Evolutionary conservation across 2,329 filamentous ascomycete species (phyloP).

Genomic region (Aureobasidium subglaciale): DNA sequence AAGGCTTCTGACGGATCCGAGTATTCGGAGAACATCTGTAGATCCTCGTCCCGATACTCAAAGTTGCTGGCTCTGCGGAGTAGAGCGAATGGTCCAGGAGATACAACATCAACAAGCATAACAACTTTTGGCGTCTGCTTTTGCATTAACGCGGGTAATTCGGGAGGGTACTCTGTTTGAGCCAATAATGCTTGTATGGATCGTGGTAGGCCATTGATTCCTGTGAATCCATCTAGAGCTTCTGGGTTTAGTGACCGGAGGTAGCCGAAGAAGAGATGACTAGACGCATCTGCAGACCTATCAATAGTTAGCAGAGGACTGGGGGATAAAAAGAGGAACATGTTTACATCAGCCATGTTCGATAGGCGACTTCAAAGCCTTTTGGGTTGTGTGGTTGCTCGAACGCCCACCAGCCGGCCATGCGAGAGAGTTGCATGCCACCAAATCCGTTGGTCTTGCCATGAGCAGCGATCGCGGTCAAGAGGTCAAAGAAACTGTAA

Average conservation of each 20-base stretch:
- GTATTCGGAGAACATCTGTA: slow-evolving; percentile 79
- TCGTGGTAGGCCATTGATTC: slow-evolving; percentile 79
- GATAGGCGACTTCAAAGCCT: slow-evolving; percentile 92
- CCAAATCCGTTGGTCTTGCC: slow-evolving; percentile 89
- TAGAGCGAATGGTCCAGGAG: slow-evolving; percentile 86
- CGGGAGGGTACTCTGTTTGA: slow-evolving; percentile 90
- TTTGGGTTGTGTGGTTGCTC: slow-evolving; percentile 80
- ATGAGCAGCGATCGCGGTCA: slow-evolving; percentile 85
- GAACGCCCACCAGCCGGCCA: slow-evolving; percentile 98
- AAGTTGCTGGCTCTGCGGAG: slow-evolving; percentile 89
- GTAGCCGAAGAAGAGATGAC: slow-evolving; percentile 97
- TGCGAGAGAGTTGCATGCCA: slow-evolving; percentile 85
- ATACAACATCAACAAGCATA: slow-evolving; percentile 95
- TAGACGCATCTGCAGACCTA: slow-evolving; percentile 89
- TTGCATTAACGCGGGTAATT: slow-evolving; percentile 67
- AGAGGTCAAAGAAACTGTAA: slow-evolving; percentile 90
- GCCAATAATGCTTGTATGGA: slow-evolving; percentile 85
- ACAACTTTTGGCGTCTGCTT: slow-evolving; percentile 79
- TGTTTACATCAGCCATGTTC: slow-evolving; percentile 70
- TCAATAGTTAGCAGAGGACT: slow-evolving; percentile 12
- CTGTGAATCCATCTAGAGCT: slow-evolving; percentile 57
- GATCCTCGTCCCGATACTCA: slow-evolving; percentile 84
- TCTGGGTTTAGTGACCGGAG: slow-evolving; percentile 84
- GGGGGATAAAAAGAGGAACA: not conserved
- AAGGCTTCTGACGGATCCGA: slow-evolving; percentile 82